Evolutionary conservation across 345 rosid species (phyloP), one percentile per base, ranked within the genome.

Genomic region (Conringia planisiliqua): DNA sequence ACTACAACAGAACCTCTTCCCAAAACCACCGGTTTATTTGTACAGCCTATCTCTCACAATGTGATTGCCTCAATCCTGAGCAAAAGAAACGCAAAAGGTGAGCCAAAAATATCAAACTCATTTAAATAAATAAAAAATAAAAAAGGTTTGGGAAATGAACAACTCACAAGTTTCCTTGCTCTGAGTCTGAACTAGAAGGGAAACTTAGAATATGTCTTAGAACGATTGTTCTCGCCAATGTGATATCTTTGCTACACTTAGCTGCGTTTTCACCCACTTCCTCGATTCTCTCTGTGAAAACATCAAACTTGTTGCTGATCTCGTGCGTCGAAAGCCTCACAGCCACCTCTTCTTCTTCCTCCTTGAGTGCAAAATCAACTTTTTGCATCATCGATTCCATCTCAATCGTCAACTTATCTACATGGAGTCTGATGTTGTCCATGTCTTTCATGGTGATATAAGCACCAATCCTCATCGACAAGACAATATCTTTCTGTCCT

Each of bases 271-370:
- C 80, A 56, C 85, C 84, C 51, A 94, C 87, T 71, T 68, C 85
- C 57, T 90, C 90, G 12, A 91, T 82, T 16, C 79, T 83, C 73
- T 88, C 83, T 72, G 76, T 79, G 57, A 88, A 86, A 36, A 59
- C 80, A 59, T 72, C 84, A 72, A 87, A 66, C 81, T 81, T 87
- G 81, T 77, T 91, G 83, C 82, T 90, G 72, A 94, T 90, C 82
- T 91, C 97, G 6, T 80, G 90, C 64, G 91, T 85, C 24, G 84
- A 88, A 24, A 91, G 75, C 82, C 82, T 86, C 87, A 90, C 75
- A 2, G 82, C 88, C 39, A 72, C 42, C 46, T 78, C 81, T 59
- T 78, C 77, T 13, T 77, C 93, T 55, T 80, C 86, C 58, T 86
- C 88, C 50, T 55, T 36, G 13, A 81, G 29, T 7, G 87, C 91